These are phyloP conservation scores for Yamadazyma tumulicola DNA, from an alignment of 805 yeast genomes.

Conservation along the genomic window DNA sequence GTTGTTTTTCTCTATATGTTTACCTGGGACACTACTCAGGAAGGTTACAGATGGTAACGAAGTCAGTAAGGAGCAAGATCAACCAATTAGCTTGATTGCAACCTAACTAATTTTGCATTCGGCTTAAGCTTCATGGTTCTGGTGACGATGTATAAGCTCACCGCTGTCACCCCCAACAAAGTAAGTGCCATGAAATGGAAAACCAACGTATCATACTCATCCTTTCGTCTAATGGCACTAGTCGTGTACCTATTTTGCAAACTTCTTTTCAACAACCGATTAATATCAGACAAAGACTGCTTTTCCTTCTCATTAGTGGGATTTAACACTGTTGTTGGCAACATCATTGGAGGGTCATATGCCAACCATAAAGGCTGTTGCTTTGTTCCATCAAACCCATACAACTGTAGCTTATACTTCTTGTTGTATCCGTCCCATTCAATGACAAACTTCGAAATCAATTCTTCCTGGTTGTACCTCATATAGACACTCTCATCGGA, in stretches of 20 bases:
- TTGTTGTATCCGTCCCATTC: constrained; percentile 17
- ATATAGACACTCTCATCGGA: constrained; percentile 14
- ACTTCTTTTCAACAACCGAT: constrained; percentile 10
- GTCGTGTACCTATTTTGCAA: constrained; percentile 9
- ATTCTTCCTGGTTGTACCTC: constrained; percentile 16
- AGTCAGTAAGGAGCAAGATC: too few species aligned
- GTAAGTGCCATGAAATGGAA: constrained; percentile 3
- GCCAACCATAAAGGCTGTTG: constrained; percentile 20
- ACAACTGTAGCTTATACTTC: constrained; percentile 14
- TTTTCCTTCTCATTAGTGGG: constrained; percentile 13
- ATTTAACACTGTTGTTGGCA: constrained; percentile 17
- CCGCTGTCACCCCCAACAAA: constrained; percentile 1
- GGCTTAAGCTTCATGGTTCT: too few species aligned
- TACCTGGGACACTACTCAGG: too few species aligned
- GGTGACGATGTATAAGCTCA: neutral
- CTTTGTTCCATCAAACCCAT: constrained; percentile 15
- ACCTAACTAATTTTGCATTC: too few species aligned
- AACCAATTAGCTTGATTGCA: too few species aligned
- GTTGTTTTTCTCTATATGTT: too few species aligned
- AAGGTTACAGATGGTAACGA: too few species aligned
- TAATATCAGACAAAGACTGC: constrained; percentile 5
- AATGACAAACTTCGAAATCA: constrained; percentile 11
- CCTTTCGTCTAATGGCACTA: neutral
- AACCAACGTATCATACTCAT: constrained; percentile 3
- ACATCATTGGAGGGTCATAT: constrained; percentile 18